Conservation (phyloP, 345 rosid species). For the Dipteronia dyeriana region DNA sequence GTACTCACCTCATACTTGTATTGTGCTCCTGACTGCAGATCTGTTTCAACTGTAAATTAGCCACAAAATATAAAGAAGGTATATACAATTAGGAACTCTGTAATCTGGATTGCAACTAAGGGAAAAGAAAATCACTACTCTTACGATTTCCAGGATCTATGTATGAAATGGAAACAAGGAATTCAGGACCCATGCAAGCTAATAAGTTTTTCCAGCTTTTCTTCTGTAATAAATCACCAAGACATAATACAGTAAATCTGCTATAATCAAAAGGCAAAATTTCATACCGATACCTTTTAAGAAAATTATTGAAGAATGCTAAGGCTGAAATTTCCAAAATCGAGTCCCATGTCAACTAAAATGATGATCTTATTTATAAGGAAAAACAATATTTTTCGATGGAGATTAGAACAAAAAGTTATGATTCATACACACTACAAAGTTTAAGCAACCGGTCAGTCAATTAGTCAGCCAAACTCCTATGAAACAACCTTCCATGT, state of each 20-base stretch:
- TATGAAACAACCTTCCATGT: no score
- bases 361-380: no score
- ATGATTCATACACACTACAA: no score
- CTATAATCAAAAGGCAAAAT: constrained; percentile 3
- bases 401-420: no score
- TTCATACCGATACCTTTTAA: background rate
- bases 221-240: constrained; percentile 39
- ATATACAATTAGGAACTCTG: background rate
- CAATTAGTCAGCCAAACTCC: no score
- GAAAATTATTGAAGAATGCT: background rate
- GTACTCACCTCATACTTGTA: constrained; percentile 74
- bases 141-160: constrained; percentile 98
- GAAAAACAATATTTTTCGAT: no score
- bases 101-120: constrained; percentile 5
- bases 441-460: no score
- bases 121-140: constrained; percentile 18
- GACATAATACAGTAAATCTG: background rate
- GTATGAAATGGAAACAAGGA: constrained; percentile 91
- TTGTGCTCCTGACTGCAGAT: constrained; percentile 86
- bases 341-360: no score
- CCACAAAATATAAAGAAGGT: constrained; percentile 24
- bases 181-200: constrained; percentile 90
- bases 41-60: constrained; percentile 80
- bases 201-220: constrained; percentile 89
- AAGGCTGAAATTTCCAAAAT: no score